Conservation (phyloP, 164 flowering plant species). For the Magnolia sinica region DNA sequence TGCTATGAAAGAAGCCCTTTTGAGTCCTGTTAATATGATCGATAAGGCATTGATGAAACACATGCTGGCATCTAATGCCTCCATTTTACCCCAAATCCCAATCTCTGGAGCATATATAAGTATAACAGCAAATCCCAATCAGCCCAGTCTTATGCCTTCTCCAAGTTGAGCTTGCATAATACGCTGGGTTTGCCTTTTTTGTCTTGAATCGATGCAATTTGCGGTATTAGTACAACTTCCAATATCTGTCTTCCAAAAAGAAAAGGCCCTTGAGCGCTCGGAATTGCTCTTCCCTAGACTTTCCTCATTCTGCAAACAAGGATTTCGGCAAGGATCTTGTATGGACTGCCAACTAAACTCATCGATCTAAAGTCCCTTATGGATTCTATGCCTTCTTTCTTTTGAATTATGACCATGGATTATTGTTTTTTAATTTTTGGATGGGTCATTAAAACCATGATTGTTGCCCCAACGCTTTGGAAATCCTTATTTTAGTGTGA, state of each 20-base stretch:
- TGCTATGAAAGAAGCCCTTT: neutral
- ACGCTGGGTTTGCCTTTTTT: too few relatives aligned
- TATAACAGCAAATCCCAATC: neutral
- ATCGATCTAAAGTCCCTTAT: neutral
- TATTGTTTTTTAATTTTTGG: neutral
- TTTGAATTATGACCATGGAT: neutral
- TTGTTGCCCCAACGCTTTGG: too few relatives aligned
- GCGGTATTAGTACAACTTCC: too few relatives aligned
- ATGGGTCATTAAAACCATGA: neutral
- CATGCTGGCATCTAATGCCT: neutral
- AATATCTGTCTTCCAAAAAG: too few relatives aligned
- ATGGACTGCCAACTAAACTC: neutral
- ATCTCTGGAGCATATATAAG: neutral
- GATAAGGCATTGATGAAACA: neutral
- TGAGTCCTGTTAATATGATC: neutral
- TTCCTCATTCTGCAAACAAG: too few relatives aligned
- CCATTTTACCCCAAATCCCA: neutral
- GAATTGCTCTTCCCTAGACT: too few relatives aligned
- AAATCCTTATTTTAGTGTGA: too few relatives aligned
- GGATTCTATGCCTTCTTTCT: neutral
- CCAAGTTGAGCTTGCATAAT: neutral
- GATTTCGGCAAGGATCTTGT: neutral
- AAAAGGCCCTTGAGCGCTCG: too few relatives aligned
- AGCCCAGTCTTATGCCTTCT: neutral
- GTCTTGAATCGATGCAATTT: too few relatives aligned